Percentiles rank a stretch among this genome's conserved stretches.
Evolutionary conservation across 148 eudicot species (phyloP).

Genomic region (Polygonum aviculare): DNA sequence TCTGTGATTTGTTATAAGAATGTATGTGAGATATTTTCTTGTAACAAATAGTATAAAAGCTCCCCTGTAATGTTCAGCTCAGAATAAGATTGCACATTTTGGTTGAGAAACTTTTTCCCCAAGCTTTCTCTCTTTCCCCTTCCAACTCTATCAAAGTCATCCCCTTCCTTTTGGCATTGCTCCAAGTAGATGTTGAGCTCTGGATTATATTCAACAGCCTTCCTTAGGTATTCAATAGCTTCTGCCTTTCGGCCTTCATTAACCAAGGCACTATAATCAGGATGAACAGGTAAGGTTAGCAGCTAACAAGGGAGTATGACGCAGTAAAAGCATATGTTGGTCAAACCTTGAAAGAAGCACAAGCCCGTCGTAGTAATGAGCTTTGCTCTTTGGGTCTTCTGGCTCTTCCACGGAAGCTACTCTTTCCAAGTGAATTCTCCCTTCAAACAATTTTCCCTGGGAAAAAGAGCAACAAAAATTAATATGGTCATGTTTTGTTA

Average conservation of each 20-base stretch:
- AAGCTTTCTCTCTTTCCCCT: too few species aligned
- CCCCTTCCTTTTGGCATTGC: conserved; percentile 32
- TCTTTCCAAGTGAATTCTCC: conserved; percentile 65
- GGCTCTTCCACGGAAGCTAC: conserved; percentile 59
- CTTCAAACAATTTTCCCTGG: conserved; percentile 58
- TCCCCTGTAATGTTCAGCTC: too few species aligned
- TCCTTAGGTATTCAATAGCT: conserved; percentile 43
- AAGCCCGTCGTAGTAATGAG: conserved; percentile 63
- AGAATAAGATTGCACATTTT: too few species aligned
- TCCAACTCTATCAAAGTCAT: too few species aligned
- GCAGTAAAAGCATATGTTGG: neutral
- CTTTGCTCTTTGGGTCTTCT: conserved; percentile 49
- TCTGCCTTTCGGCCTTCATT: conserved; percentile 51
- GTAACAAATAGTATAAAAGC: too few species aligned
- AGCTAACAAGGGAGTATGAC: neutral
- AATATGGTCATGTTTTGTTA: neutral
- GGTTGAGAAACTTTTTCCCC: too few species aligned
- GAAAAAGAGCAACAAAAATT: neutral
- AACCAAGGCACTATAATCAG: conserved; percentile 42
- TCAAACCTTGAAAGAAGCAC: conserved; percentile 57
- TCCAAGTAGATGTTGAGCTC: conserved; percentile 29
- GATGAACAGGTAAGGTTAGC: neutral
- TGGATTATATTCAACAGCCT: conserved; percentile 45
- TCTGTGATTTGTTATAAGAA: too few species aligned
- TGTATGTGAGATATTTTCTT: too few species aligned